These are phyloP conservation scores for Shiraia bambusicola DNA, from an alignment of 2,329 filamentous ascomycete genomes.

Conservation along the genomic window DNA sequence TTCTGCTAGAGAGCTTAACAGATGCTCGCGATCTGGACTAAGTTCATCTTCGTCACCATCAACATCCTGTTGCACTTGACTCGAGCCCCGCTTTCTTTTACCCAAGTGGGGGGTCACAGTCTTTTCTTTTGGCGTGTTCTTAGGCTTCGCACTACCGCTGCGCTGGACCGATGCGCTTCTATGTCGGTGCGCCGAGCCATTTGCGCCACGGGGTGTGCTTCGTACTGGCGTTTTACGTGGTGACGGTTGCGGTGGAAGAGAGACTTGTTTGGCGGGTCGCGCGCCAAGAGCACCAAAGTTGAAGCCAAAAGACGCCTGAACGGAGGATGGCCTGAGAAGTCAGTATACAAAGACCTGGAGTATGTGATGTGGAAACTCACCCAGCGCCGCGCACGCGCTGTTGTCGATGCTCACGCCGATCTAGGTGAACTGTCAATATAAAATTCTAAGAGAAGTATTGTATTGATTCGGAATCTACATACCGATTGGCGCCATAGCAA, in stretches of 20 bases:
- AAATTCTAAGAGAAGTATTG: background rate
- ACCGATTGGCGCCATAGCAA: slow-evolving; percentile 41
- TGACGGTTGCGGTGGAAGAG: slow-evolving; percentile 26
- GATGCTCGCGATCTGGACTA: slow-evolving; percentile 33
- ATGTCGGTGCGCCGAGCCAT: slow-evolving; percentile 28
- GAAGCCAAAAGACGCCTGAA: slow-evolving; percentile 55
- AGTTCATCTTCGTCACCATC: slow-evolving; percentile 37
- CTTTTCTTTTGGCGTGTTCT: slow-evolving; percentile 16
- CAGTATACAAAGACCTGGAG: slow-evolving; percentile 11
- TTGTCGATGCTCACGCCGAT: slow-evolving; percentile 56
- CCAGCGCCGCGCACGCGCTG: slow-evolving; percentile 61
- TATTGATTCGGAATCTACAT: slow-evolving; percentile 1
- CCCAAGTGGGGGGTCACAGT: slow-evolving; percentile 34
- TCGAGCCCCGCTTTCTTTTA: slow-evolving; percentile 38
- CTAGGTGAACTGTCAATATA: slow-evolving; percentile 30
- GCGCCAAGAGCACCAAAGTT: slow-evolving; percentile 27
- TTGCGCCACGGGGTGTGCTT: slow-evolving; percentile 18
- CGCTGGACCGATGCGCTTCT: slow-evolving; percentile 34
- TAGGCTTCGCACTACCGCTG: slow-evolving; percentile 20
- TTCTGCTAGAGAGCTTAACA: slow-evolving; percentile 27
- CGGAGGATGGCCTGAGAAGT: slow-evolving; percentile 48
- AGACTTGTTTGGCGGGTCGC: slow-evolving; percentile 26
- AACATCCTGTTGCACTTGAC: slow-evolving; percentile 16
- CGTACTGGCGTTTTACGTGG: slow-evolving; percentile 29
- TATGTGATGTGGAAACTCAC: slow-evolving; percentile 43